Conservation (phyloP, 768 basidiomycete genomes). For the Boletus reticulatus region DNA sequence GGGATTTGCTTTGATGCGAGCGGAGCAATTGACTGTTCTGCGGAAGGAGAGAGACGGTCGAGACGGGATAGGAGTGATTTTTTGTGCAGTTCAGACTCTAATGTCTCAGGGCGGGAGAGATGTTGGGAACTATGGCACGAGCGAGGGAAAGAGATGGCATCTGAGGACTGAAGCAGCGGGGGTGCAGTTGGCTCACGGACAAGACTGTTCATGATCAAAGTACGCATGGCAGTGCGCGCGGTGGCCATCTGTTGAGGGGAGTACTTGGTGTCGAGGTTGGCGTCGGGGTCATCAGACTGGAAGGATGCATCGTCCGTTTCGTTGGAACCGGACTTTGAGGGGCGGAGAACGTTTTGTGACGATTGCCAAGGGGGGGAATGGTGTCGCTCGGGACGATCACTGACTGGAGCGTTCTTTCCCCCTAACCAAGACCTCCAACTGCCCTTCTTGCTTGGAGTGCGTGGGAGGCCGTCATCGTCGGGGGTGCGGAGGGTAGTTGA, state of each 20-base stretch:
- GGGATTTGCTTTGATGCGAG: constrained; percentile 36
- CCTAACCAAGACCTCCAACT: constrained; percentile 60
- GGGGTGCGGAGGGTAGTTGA: constrained; percentile 56
- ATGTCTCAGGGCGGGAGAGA: constrained; percentile 37
- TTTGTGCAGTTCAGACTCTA: constrained; percentile 50
- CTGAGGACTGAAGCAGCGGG: constrained; percentile 46
- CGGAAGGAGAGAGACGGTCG: constrained; percentile 38
- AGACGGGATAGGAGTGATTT: constrained; percentile 48
- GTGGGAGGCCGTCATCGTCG: constrained; percentile 48
- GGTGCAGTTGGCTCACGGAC: constrained; percentile 38
- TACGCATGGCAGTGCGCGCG: constrained; percentile 39
- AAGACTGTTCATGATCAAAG: constrained; percentile 48
- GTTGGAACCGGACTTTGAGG: constrained; percentile 21
- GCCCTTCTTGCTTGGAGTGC: constrained; percentile 40
- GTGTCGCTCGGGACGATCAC: constrained; percentile 27
- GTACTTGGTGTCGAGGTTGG: constrained; percentile 17
- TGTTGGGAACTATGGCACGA: constrained; percentile 46
- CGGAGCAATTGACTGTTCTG: constrained; percentile 44
- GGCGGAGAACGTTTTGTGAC: constrained; percentile 17
- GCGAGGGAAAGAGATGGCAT: constrained; percentile 47
- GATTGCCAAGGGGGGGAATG: constrained; percentile 34
- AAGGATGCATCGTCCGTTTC: constrained; percentile 36
- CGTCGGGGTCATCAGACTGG: constrained; percentile 37
- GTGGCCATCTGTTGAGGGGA: constrained; percentile 28
- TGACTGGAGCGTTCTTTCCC: constrained; percentile 31